Evolutionary conservation across 1,139 yeast species (phyloP), one percentile per base, ranked within the genome.

Genomic region (Pichia sp.): DNA sequence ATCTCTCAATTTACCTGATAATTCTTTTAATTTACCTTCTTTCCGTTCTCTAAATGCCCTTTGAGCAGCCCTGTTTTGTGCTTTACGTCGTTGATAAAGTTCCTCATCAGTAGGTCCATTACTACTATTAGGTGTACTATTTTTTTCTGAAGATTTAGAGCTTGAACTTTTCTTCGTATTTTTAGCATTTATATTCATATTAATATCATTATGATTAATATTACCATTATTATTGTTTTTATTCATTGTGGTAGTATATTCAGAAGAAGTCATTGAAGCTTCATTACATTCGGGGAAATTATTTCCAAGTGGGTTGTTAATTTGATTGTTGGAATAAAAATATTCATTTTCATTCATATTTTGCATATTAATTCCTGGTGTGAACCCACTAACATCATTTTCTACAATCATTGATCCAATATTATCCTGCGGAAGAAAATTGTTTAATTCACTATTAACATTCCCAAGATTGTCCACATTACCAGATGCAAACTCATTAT

Each of bases 41-140:
- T 86, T 85, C 42, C 96, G 76, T 62, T 86, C 94, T 52, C 96
- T 71, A 65, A 87, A 87, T 1, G 96, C 96, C 53, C 92, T 70
- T 64, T 87, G 96, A 0, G 96, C 95, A 5, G 92, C 94, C 56
- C 96, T 69, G 61, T 87, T 87, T 60, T 85, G 95, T 0, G 90
- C 90, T 60, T 82, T 86, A 42, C 85, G 74, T 60, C 78, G 79
- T 53, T 70, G 58, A 40, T 69, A 72, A 28, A 76, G 56, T 51
- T 77, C 80, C 26, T 72, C 74, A 41, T 76, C 80, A 6, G 68
- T 34, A 23, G 30, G 38, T 2, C 32, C 33, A 20, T 26, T 35
- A 11, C 35, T 30, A 26, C 23, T 16, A 6, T 20, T 24, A 4
- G 30, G 24, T 10, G 29, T 30, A 12, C 24, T 30, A 20, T 26